Evolutionary conservation across 148 eudicot genomes (phyloP), one percentile per base, ranked within the genome.

Genomic region (Bassia scoparia): DNA sequence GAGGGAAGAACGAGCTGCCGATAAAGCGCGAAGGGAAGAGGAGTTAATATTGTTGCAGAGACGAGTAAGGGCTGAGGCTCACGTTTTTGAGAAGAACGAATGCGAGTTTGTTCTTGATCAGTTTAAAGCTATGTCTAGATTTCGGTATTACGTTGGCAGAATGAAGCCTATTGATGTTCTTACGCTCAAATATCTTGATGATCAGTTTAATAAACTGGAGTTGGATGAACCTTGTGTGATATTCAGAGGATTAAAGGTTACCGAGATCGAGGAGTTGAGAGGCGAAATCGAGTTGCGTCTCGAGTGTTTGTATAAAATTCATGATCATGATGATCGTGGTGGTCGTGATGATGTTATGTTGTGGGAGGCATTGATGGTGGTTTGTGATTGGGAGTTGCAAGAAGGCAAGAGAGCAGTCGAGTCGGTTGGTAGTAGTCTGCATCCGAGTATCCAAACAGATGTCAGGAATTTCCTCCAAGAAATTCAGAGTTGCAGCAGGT

Each of bases 331-430:
- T 41, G 44, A 41, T 41, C 5, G 11, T 41, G 44, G 78, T 83
- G 87, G 73, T 87, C 83, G 65, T 87, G 94, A 31, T 12, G 93
- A 88, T 60, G 78, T 82, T 62, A 85, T 83, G 37, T 93, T 88
- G 79, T 93, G 96, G 96, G 87, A 88, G 88, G 97, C 97, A 20
- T 88, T 93, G 46, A 60, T 89, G 84, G 89, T 89, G 76, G 97
- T 93, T 75, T 86, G 88, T 75, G 89, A 93, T 50, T 93, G 97
- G 98, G 98, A 93, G 79, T 76, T 93, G 73, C 84, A 83, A 56
- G 98, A 89, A 87, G 89, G 84, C 34, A 87, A 86, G 70, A 90
- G 85, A 78, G 87, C 81, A 79, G 98, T 90, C 63, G 84, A 88
- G 50, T 62, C 83, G 49, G 92, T 82, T 73, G 88, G 90, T 61